A percentile compares a stretch with the other conserved stretches of the same genome.
phyloP scores from a whole-genome alignment of 1,284 basidiomycete genomes.

The Agroathelia rolfsii region DNA sequence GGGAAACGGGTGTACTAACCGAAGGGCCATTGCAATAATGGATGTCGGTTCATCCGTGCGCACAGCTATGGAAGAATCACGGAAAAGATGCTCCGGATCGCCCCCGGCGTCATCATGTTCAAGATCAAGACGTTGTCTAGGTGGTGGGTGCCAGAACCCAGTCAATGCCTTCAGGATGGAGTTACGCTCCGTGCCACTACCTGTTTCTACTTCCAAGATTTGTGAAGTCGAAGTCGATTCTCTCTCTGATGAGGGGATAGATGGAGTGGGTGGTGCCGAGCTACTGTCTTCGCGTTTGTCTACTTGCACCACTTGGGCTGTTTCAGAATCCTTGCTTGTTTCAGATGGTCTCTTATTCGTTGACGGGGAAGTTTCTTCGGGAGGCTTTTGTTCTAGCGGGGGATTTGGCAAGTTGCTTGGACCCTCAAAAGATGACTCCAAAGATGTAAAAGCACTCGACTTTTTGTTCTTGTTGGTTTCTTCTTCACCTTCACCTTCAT shows the following conservation, averaged over 20 bases:
- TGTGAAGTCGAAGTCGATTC: slow-evolving; percentile 41
- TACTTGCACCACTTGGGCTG: too few relatives aligned
- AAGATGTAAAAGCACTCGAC: slow-evolving; percentile 16
- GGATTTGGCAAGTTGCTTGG: slow-evolving; percentile 12
- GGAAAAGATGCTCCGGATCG: slow-evolving; percentile 87
- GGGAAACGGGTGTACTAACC: slow-evolving; percentile 38
- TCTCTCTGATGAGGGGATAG: slow-evolving; percentile 30
- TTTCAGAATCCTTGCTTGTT: too few relatives aligned
- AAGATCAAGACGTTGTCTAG: slow-evolving; percentile 33
- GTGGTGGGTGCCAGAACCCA: slow-evolving; percentile 61
- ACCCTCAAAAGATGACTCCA: slow-evolving; percentile 25
- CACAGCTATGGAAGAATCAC: slow-evolving; percentile 91
- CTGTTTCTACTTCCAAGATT: slow-evolving; percentile 43
- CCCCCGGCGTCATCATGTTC: slow-evolving; percentile 58
- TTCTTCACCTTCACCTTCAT: slow-evolving; percentile 72
- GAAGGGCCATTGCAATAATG: slow-evolving; percentile 92
- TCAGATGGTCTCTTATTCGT: too few relatives aligned
- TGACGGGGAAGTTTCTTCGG: too few relatives aligned
- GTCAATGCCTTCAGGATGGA: slow-evolving; percentile 84
- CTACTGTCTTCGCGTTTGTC: slow-evolving; percentile 13
- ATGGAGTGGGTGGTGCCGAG: slow-evolving; percentile 46
- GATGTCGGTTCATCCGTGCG: slow-evolving; percentile 97
- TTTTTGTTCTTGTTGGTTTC: slow-evolving; percentile 30
- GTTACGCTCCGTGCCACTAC: slow-evolving; percentile 48
- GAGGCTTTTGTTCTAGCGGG: slow-evolving; percentile 13